These are phyloP conservation scores for Scleroderma citrinum DNA, from an alignment of 768 basidiomycete genomes.

Conservation along the genomic window DNA sequence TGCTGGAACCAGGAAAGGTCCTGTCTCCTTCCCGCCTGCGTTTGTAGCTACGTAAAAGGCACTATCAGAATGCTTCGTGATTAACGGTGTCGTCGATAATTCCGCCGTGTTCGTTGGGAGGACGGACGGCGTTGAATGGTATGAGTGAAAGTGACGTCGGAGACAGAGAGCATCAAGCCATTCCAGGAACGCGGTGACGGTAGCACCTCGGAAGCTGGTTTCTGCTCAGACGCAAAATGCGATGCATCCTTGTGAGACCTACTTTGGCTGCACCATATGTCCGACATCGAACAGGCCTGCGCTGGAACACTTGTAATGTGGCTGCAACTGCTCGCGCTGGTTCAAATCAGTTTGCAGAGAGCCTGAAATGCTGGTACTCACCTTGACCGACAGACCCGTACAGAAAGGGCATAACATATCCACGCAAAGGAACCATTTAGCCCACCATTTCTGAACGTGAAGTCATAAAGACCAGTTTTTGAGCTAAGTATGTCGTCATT, in stretches of 20 bases:
- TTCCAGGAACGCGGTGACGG: slow-evolving; percentile 76
- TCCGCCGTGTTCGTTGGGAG: slow-evolving; percentile 80
- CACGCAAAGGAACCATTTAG: slow-evolving; percentile 99
- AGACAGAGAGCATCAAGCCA: slow-evolving; percentile 86
- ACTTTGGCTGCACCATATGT: slow-evolving; percentile 36
- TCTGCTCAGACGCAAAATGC: not conserved
- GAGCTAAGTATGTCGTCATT: slow-evolving; percentile 33
- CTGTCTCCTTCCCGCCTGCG: slow-evolving; percentile 75
- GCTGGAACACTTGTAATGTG: slow-evolving; percentile 75
- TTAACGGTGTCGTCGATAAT: slow-evolving; percentile 95
- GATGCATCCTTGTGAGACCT: not conserved
- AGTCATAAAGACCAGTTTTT: slow-evolving; percentile 80
- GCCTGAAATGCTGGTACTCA: slow-evolving; percentile 25
- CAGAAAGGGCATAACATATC: slow-evolving; percentile 87
- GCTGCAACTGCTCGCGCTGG: slow-evolving; percentile 54
- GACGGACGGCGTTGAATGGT: slow-evolving; percentile 80
- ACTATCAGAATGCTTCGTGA: slow-evolving; percentile 75
- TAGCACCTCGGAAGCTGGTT: slow-evolving; percentile 72
- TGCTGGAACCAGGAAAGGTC: slow-evolving; percentile 74
- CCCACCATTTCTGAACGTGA: slow-evolving; percentile 78
- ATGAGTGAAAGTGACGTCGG: slow-evolving; percentile 59
- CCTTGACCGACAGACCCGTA: slow-evolving; percentile 83
- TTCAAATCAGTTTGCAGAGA: not conserved
- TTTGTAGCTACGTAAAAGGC: slow-evolving; percentile 96
- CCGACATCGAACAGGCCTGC: slow-evolving; percentile 95